Evolutionary conservation across 768 basidiomycete species (phyloP), one percentile per base, ranked within the genome.

Genomic region (Tricholomella constricta): DNA sequence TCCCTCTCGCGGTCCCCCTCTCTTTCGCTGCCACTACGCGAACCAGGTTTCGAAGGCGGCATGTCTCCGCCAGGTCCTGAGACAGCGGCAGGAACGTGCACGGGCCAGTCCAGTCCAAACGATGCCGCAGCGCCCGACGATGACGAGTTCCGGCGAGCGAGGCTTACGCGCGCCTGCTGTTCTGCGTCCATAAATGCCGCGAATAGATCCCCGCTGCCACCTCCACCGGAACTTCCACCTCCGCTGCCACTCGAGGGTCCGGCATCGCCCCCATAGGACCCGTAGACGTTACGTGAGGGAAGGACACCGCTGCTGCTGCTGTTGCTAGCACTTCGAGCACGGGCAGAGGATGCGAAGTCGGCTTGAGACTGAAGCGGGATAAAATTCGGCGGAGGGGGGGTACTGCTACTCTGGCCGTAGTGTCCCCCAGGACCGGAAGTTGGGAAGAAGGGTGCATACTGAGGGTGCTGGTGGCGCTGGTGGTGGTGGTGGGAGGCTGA

Each of bases 281-380:
- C 49, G 29, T 45, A 52, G 31, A 59, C 34, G 19, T 46, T 47
- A 31, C 48, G 29, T 14, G 37, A 10, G 46, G 55, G 29, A 14
- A 53, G 25, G 9, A 45, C n/a, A 7, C 44, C 37, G 19, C 45
- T 22, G 20, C 46, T 26, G 20, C 48, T 40, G 12, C 44, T n/a
- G n/a, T n/a, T 19, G 26, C 51, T 53, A 7, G 31, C 31, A 19
- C 52, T 46, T 4, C 52, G 51, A 2, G 23, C 41, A 10, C 52
- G 56, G 12, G 48, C 42, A 8, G 65, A 58, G 8, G 54, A 27
- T 15, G 48, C 19, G 42, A 64, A 68, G 40, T 69, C 66, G 14
- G 54, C 54, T 35, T 52, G 58, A n/a, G 66, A 59, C 27, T 65
- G 63, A n/a, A 69, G 65, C 9, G 68, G 71, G 22, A 72, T 66